Evolutionary conservation across 176 grass and related monocot species (phyloP).

Genomic region (Cenchrus fungigraminus): DNA sequence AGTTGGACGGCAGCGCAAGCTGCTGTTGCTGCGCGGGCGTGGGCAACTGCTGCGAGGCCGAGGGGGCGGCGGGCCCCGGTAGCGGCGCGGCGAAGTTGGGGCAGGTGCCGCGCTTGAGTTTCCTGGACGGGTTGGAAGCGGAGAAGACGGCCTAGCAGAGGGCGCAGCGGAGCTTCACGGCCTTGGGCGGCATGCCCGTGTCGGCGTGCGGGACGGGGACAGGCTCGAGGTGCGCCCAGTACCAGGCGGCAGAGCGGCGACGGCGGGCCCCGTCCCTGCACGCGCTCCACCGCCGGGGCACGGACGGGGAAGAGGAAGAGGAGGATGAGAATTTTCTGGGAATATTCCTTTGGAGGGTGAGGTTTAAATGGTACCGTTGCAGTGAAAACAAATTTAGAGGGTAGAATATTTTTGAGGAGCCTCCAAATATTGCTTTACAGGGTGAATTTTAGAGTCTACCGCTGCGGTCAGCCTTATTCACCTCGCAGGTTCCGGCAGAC

Average conservation of each 20-base stretch:
- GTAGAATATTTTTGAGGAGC: too few relatives aligned
- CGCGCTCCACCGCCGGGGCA: too few relatives aligned
- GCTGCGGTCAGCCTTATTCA: too few relatives aligned
- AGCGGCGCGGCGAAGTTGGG: slow-evolving; percentile 67
- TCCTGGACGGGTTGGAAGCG: slow-evolving; percentile 72
- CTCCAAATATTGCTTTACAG: too few relatives aligned
- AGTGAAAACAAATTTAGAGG: too few relatives aligned
- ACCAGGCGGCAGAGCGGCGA: slow-evolving; percentile 51
- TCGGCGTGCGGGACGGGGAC: slow-evolving; percentile 58
- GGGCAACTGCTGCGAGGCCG: slow-evolving; percentile 37
- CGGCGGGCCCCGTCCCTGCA: too few relatives aligned
- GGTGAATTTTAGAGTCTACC: too few relatives aligned
- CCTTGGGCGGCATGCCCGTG: slow-evolving; percentile 65
- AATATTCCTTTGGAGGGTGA: too few relatives aligned
- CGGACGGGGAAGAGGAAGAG: too few relatives aligned
- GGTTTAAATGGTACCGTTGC: too few relatives aligned
- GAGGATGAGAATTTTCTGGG: too few relatives aligned
- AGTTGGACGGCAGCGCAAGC: slow-evolving; percentile 50
- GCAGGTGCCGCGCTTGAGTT: slow-evolving; percentile 85
- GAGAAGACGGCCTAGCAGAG: slow-evolving; percentile 81
- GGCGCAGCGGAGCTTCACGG: slow-evolving; percentile 73
- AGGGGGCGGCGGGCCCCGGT: slow-evolving; percentile 29
- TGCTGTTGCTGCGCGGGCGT: slow-evolving; percentile 24
- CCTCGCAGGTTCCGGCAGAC: too few relatives aligned
- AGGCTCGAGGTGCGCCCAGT: slow-evolving; percentile 79